Evolutionary conservation across 140 eudicot genomes (phyloP), one percentile per base, ranked within the genome.

Genomic region (Ambrosia hybrid): DNA sequence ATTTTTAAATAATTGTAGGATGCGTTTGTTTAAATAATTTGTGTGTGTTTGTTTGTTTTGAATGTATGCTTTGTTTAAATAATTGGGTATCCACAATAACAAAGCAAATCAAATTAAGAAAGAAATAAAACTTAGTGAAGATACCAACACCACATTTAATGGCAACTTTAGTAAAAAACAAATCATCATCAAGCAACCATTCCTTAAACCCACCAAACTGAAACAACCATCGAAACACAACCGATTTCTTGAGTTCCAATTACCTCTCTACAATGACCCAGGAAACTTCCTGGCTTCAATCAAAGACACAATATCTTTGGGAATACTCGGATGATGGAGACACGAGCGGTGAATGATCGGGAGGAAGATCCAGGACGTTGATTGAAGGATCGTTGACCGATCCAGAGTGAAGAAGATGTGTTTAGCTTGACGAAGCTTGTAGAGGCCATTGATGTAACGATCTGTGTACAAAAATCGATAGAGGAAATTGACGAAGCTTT

Each of bases 91-190:
- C 6, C 45, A 67, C 43, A 11, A 4, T 30, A 52, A 70, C 65
- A 21, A 21, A 21, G 26, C 26, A 21, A 21, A 21, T 21, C 26
- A 72, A 57, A 4, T 2, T 11, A 9, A 6, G 26, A 6, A 83
- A 57, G 0, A 43, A 70, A 94, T 97, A 21, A 21, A 21, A 21
- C 97, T 94, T 94, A 38, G 99, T 91, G 76, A 90, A 90, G 69
- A 94, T 77, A 15, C 99, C 99, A 74, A 94, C 96, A 59, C 97
- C 97, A 73, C 97, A 91, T 59, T 94, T 97, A 39, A 94, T 88
- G 6, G 68, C 97, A 68, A 94, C 85, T 79, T 94, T 94, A 41
- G 99, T 85, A 83, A 94, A 74, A 78, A 94, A 94, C 26, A 94
- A 86, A 88, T 94, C 99, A 87, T 94, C 99, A 51, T 97, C 99